A percentile compares a stretch with the other conserved stretches of the same genome.
These are phyloP conservation scores for Cladophialophora exuberans DNA, from an alignment of 2,329 filamentous ascomycete genomes.

Conservation along the genomic window DNA sequence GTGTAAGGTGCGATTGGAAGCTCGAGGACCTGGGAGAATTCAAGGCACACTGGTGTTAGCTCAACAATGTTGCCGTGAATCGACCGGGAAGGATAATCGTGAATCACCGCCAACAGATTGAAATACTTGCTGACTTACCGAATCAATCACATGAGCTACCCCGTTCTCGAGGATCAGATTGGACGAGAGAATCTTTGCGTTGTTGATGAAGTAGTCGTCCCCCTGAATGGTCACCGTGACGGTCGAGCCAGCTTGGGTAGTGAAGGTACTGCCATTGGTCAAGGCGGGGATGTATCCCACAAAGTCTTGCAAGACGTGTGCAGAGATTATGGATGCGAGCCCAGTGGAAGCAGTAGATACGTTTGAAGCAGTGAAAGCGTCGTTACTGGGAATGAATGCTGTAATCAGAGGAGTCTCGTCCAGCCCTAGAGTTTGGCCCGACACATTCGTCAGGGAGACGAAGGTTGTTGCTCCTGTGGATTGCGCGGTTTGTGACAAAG, in stretches of 20 bases:
- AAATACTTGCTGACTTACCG: not conserved
- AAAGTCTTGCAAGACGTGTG: conserved; percentile 4
- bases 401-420: conserved; percentile 9
- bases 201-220: conserved; percentile 12
- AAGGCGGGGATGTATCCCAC: conserved; percentile 5
- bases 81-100: not conserved
- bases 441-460: conserved; percentile 1
- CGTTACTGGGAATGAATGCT: conserved; percentile 8
- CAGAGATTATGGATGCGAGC: not conserved
- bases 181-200: conserved; percentile 9
- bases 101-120: no score
- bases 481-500: conserved; percentile 1
- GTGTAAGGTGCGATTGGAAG: conserved; percentile 4
- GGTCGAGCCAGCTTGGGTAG: conserved; percentile 6
- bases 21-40: not conserved
- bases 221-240: conserved; percentile 9
- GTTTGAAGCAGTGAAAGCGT: conserved; percentile 2
- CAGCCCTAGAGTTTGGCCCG: not conserved
- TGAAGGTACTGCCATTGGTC: not conserved
- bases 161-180: conserved; percentile 14
- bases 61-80: not conserved
- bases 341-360: not conserved
- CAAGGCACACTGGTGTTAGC: not conserved
- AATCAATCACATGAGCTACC: conserved; percentile 7
- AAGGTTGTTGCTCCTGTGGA: conserved; percentile 7